These are phyloP conservation scores for Staphylotrichum longicolle DNA, from an alignment of 495 filamentous ascomycete species.

Conservation along the genomic window DNA sequence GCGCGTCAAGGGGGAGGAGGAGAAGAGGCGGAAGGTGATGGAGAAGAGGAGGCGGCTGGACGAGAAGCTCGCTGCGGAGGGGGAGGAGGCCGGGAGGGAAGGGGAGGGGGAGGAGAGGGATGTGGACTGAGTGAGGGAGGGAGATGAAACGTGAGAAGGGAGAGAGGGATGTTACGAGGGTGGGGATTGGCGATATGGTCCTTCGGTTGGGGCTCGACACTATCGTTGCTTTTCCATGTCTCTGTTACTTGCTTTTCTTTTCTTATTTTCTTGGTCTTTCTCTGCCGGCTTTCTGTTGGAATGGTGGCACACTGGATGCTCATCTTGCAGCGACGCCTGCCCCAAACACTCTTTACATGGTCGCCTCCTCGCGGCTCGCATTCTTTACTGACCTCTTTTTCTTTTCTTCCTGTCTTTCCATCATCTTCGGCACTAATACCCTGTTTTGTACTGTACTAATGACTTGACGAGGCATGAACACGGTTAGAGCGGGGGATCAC, in stretches of 20 bases:
- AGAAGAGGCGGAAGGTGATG: constrained; percentile 22
- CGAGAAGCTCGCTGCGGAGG: constrained; percentile 8
- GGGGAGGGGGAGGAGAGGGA: neutral
- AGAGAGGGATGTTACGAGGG: too few relatives aligned
- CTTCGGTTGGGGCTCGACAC: too few relatives aligned
- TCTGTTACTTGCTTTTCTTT: neutral
- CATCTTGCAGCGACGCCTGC: neutral
- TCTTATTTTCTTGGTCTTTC: neutral
- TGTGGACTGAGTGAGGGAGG: neutral
- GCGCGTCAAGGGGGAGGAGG: constrained; percentile 14
- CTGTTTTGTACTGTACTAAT: neutral
- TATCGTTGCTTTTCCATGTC: neutral
- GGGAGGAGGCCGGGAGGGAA: neutral
- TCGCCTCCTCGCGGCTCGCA: neutral
- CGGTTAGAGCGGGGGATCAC: constrained; percentile 2
- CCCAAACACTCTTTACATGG: neutral
- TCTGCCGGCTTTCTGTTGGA: neutral
- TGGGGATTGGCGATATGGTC: neutral
- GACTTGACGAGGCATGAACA: constrained; percentile 17
- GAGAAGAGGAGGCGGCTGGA: constrained; percentile 23
- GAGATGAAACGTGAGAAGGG: neutral
- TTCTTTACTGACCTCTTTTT: neutral
- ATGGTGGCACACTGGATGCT: neutral
- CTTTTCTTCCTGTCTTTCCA: neutral
- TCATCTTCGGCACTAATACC: constrained; percentile 9